These are phyloP conservation scores for Populus hybrid DNA, from an alignment of 441 rosid genomes.

Conservation along the genomic window DNA sequence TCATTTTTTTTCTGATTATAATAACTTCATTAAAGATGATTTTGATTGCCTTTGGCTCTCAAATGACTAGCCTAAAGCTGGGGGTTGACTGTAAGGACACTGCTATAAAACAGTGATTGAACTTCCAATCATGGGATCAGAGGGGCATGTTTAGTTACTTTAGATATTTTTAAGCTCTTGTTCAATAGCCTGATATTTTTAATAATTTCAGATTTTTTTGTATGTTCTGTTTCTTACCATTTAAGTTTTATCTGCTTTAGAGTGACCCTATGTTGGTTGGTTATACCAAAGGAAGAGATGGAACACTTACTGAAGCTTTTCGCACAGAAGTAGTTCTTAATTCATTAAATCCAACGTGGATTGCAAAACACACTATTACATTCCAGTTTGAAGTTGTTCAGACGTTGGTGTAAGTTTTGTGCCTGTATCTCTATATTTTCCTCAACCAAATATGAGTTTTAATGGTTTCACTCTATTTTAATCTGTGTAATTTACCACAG, in stretches of 20 bases:
- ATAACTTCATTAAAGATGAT: not conserved
- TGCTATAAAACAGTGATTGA: not conserved
- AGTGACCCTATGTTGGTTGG: slow-evolving; percentile 89
- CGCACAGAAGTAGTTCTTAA: slow-evolving; percentile 80
- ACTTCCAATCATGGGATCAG: not conserved
- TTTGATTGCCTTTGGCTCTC: not conserved
- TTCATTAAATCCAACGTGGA: slow-evolving; percentile 80
- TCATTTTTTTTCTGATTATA: not conserved
- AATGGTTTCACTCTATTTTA: slow-evolving; percentile 15
- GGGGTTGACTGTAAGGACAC: not conserved
- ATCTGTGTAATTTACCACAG: slow-evolving; percentile 34
- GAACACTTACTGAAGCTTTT: slow-evolving; percentile 49
- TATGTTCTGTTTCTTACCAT: slow-evolving; percentile 1
- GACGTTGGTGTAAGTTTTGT: slow-evolving; percentile 62
- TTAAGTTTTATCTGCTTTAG: slow-evolving; percentile 40
- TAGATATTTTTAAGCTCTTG: not conserved
- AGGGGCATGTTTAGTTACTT: not conserved
- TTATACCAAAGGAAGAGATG: slow-evolving; percentile 66
- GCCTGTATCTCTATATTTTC: slow-evolving; percentile 1
- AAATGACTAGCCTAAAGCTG: not conserved
- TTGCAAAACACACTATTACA: slow-evolving; percentile 42
- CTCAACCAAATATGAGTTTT: slow-evolving; percentile 5
- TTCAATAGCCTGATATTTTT: not conserved
- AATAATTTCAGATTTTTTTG: not conserved
- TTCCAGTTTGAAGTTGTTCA: slow-evolving; percentile 82